Evolutionary conservation across 2,329 filamentous ascomycete genomes (phyloP).

Genomic region (Pseudogymnoascus sp.): DNA sequence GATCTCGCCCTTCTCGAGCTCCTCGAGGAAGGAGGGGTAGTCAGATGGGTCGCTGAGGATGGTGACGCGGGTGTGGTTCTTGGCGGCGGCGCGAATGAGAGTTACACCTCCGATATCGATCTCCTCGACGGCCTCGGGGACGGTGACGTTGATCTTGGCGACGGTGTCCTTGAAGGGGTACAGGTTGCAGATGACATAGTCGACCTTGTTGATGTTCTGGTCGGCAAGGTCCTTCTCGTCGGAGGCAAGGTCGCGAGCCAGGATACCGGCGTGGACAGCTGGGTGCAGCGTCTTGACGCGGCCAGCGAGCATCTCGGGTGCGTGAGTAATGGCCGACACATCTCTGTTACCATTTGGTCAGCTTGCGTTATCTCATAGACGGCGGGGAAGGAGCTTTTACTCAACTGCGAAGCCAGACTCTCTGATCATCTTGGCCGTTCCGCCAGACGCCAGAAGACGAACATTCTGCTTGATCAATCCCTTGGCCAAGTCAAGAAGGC

Average conservation of each 20-base stretch:
- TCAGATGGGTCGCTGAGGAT: slow-evolving; percentile 91
- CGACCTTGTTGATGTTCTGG: slow-evolving; percentile 91
- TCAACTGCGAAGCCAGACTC: slow-evolving; percentile 94
- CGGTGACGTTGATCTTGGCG: slow-evolving; percentile 92
- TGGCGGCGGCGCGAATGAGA: slow-evolving; percentile 89
- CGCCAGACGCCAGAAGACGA: slow-evolving; percentile 86
- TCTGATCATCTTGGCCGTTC: slow-evolving; percentile 92
- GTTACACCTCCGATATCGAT: slow-evolving; percentile 98
- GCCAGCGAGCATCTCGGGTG: slow-evolving; percentile 92
- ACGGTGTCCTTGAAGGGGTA: slow-evolving; percentile 99
- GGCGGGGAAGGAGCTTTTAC: slow-evolving; percentile 44
- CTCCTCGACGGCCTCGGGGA: slow-evolving; percentile 94
- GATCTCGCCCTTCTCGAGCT: slow-evolving; percentile 82
- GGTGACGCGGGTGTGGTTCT: slow-evolving; percentile 94
- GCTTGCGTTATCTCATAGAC: not conserved
- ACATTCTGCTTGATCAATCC: slow-evolving; percentile 84
- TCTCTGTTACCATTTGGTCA: slow-evolving; percentile 52
- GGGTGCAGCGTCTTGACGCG: slow-evolving; percentile 95
- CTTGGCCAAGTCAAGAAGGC: slow-evolving; percentile 84
- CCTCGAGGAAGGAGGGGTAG: slow-evolving; percentile 88
- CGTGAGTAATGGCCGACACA: slow-evolving; percentile 92
- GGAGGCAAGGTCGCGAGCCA: slow-evolving; percentile 86
- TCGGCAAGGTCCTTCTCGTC: slow-evolving; percentile 95
- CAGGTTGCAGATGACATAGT: slow-evolving; percentile 95
- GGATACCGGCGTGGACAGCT: slow-evolving; percentile 80